phyloP scores from a whole-genome alignment of 2,329 filamentous ascomycete species.

The Penicillium sclerotiorum region DNA sequence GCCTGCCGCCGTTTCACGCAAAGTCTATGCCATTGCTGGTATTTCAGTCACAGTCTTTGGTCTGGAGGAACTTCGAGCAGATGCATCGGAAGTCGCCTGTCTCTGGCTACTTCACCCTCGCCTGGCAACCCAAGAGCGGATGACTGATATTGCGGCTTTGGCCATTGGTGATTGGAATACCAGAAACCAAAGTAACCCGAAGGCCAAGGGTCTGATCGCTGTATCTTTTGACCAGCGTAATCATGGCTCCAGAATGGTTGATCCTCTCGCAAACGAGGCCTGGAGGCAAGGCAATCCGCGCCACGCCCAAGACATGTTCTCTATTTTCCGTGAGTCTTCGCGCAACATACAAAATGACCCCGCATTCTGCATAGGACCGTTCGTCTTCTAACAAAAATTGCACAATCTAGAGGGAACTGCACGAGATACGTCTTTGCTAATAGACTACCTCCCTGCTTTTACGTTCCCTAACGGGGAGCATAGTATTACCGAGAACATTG shows the following conservation, averaged over 20 bases:
- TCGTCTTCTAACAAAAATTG: background rate
- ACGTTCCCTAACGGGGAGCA: conserved; percentile 60
- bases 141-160: conserved; percentile 73
- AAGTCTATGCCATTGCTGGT: conserved; percentile 72
- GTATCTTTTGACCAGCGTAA: conserved; percentile 91
- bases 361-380: background rate
- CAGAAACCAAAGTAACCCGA: conserved; percentile 34
- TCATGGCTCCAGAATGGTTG: conserved; percentile 74
- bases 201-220: conserved; percentile 68
- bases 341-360: background rate
- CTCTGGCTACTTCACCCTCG: conserved; percentile 93
- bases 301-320: conserved; percentile 93
- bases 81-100: conserved; percentile 64
- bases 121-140: conserved; percentile 68
- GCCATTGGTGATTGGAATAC: conserved; percentile 70
- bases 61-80: conserved; percentile 68
- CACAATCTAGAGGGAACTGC: conserved; percentile 62
- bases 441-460: conserved; percentile 78
- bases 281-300: conserved; percentile 78
- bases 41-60: conserved; percentile 81
- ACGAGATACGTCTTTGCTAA: conserved; percentile 71
- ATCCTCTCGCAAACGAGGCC: conserved; percentile 69
- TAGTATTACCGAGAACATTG: conserved; percentile 65
- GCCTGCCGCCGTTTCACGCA: conserved; percentile 59
- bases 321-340: conserved; percentile 62